These are phyloP conservation scores for Fusarium sp. DNA, from an alignment of 2,329 filamentous ascomycete species.

Conservation along the genomic window DNA sequence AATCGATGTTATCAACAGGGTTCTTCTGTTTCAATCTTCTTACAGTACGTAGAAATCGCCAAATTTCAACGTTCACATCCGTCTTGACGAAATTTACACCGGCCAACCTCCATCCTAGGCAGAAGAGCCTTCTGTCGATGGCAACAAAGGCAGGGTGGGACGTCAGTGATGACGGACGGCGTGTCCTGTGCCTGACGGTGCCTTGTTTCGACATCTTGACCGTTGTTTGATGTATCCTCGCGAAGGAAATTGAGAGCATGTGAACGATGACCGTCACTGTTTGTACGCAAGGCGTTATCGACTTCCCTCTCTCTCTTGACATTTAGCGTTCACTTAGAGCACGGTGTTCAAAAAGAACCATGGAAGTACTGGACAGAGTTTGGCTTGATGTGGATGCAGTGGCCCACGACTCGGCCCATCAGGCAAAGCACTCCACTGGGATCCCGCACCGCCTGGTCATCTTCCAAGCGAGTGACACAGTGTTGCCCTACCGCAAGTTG, in stretches of 20 bases:
- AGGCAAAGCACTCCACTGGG: slow-evolving; percentile 18
- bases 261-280: slow-evolving; percentile 31
- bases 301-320: slow-evolving; percentile 30
- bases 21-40: slow-evolving; percentile 29
- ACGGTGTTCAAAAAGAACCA: slow-evolving; percentile 19
- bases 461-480: slow-evolving; percentile 39
- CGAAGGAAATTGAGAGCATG: slow-evolving; percentile 12
- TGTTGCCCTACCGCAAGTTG: slow-evolving; percentile 36
- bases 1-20: slow-evolving; percentile 35
- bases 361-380: slow-evolving; percentile 11
- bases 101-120: slow-evolving; percentile 38
- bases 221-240: slow-evolving; percentile 25
- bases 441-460: slow-evolving; percentile 30
- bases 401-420: slow-evolving; percentile 38
- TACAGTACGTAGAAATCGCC: slow-evolving; percentile 1
- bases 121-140: slow-evolving; percentile 20
- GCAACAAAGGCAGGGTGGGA: slow-evolving; percentile 32
- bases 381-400: slow-evolving; percentile 24
- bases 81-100: slow-evolving; percentile 34
- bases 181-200: slow-evolving; percentile 33
- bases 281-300: slow-evolving; percentile 29
- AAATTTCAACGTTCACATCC: slow-evolving; percentile 10
- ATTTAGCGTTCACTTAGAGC: slow-evolving; percentile 24
- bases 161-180: slow-evolving; percentile 40
- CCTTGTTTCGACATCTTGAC: slow-evolving; percentile 33